Base-by-base conservation (phyloP, 75 land plant genomes). In the Adiantum capillusveneris region DNA sequence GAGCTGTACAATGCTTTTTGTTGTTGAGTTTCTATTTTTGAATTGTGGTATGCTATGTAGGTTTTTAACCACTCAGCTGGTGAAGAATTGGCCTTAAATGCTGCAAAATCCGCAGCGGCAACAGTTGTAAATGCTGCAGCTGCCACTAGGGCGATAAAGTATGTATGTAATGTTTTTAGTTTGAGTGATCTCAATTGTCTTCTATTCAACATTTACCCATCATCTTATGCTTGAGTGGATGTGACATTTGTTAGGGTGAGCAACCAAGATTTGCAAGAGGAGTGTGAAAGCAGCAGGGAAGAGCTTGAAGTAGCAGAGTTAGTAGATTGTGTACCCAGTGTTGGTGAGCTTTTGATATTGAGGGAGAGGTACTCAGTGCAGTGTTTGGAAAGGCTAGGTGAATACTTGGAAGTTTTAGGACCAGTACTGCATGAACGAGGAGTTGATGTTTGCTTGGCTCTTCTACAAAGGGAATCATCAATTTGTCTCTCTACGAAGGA, bases 371-470 rank as follows among this genome's bases (percentile, higher is more conserved):
- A 72, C 59, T 81, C 83, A 62, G 83, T 95, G 27, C 99, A 90
- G 46, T 90, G 99, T 65, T 82, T 95, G 65, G 86, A 81, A 58
- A 73, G 65, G 21, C 60, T 95, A 44, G 99, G 99, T 6, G 92
- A 95, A 37, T 95, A 95, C 71, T 70, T 95, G 56, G 99, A 95
- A 74, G 91, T 84, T 34, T 65, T 90, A 57, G 99, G 97, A 25
- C 91, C 88, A 45, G 83, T 95, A 22, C 65, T 94, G n/a, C 89
- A 86, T 60, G 96, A 90, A 53, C 91, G 81, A 73, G 99, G 99
- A 0, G 88, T 95, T 16, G 99, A 95, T 80, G 99, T 95, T 53
- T 95, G 99, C 48, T 84, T 95, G 63, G 81, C 83, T 1, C 57
- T 95, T 37, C 62, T 95, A 51, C 87, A 86, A 50, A 73, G 79